A percentile compares a stretch with the other conserved stretches of the same genome.
These are phyloP conservation scores for Phylloporus sp. DNA, from an alignment of 768 basidiomycete species.

Conservation along the genomic window DNA sequence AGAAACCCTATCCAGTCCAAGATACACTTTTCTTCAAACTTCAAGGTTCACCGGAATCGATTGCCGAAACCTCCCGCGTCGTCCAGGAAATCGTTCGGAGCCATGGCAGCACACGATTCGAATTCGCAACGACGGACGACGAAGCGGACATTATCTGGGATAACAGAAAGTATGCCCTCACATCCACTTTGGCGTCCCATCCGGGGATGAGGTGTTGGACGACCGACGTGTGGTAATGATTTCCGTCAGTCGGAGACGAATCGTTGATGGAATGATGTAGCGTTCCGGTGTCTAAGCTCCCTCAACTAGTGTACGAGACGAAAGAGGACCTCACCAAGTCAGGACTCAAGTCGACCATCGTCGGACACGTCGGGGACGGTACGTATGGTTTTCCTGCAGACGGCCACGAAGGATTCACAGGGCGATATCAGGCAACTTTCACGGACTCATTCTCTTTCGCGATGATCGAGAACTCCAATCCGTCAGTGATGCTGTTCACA, in stretches of 20 bases:
- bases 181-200: slow-evolving; percentile 58
- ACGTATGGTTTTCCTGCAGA: slow-evolving; percentile 34
- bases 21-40: slow-evolving; percentile 92
- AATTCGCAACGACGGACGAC: slow-evolving; percentile 67
- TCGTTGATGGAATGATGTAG: slow-evolving; percentile 26
- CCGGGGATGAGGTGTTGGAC: slow-evolving; percentile 73
- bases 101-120: slow-evolving; percentile 64
- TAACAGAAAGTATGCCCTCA: slow-evolving; percentile 80
- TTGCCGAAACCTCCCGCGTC: slow-evolving; percentile 51
- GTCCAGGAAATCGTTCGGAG: slow-evolving; percentile 59
- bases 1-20: slow-evolving; percentile 56
- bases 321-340: slow-evolving; percentile 65
- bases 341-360: slow-evolving; percentile 61
- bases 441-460: slow-evolving; percentile 51
- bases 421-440: slow-evolving; percentile 37
- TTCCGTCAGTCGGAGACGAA: background rate
- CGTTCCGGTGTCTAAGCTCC: slow-evolving; percentile 66
- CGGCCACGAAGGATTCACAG: background rate
- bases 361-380: slow-evolving; percentile 80
- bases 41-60: slow-evolving; percentile 63
- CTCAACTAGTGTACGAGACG: slow-evolving; percentile 69
- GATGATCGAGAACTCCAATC: slow-evolving; percentile 52
- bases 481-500: slow-evolving; percentile 58
- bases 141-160: slow-evolving; percentile 80
- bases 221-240: slow-evolving; percentile 79